Evolutionary conservation across 805 yeast species (phyloP), one percentile per base, ranked within the genome.

Genomic region (Candida berthetii): DNA sequence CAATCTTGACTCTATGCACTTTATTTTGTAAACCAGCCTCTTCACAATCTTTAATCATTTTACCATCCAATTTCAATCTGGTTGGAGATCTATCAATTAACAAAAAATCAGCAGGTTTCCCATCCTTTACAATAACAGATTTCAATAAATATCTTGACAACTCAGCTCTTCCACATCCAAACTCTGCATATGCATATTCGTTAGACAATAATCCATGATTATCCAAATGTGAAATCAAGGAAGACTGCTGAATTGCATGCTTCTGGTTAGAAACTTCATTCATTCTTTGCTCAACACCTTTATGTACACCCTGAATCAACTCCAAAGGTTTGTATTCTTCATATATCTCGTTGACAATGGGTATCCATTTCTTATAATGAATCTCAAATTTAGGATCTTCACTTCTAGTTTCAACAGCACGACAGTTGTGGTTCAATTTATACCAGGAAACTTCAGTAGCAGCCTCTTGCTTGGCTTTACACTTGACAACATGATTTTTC

Each of bases 81-180:
- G 82, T 84, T 7, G 82, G 74, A 0, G 87, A 82, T 48, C 96
- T 66, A 59, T 89, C 97, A 5, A 89, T 68, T 27, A 89, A 64
- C 2, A 88, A 67, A 54, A 68, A 85, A 49, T 55, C 64, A 15
- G 48, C 39, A 31, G 57, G 42, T 14, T 42, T 43, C 3, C 32
- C 35, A 37, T 47, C 51, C 34, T 55, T 49, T 22, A 45, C 47
- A 14, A 54, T 43, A 14, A 58, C 56, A 41, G 55, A 67, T 42
- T 51, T 52, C 8, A 60, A 69, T 11, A 85, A 64, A 51, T 78
- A 84, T 43, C 95, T 62, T 1, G 89, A 74, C 19, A 89, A 69
- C 55, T 90, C 96, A 2, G 86, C 96, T 47, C 90, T 75, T 0
- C 97, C 97, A 58, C 96, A 85, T 1, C 97, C 97, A 66, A 87